These are phyloP conservation scores for Posidonia oceanica DNA, from an alignment of 116 monocot species.

Conservation along the genomic window DNA sequence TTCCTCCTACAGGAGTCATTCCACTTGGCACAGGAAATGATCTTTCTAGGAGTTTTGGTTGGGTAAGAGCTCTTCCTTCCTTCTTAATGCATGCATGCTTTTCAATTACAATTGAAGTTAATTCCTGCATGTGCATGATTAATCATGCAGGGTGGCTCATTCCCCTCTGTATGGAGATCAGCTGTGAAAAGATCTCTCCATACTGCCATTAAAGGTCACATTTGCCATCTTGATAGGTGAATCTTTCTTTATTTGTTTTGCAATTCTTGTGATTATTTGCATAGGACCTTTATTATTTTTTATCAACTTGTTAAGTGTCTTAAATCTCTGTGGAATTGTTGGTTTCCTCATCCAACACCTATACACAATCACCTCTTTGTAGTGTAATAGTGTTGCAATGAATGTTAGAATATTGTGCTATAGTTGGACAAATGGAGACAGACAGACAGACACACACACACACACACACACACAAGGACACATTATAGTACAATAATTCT, in stretches of 20 bases:
- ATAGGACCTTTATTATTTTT: background rate
- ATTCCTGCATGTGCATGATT: background rate
- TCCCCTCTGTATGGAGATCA: slow-evolving; percentile 86
- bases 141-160: slow-evolving; percentile 62
- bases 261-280: background rate
- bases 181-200: slow-evolving; percentile 55
- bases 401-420: too few relatives aligned
- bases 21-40: slow-evolving; percentile 98
- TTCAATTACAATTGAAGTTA: background rate
- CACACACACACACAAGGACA: too few relatives aligned
- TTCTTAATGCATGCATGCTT: background rate
- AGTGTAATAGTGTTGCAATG: too few relatives aligned
- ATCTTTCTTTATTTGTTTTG: background rate
- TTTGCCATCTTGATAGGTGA: slow-evolving; percentile 83
- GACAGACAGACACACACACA: too few relatives aligned
- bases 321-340: too few relatives aligned
- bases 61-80: slow-evolving; percentile 35
- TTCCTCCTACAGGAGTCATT: slow-evolving; percentile 82
- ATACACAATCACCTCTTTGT: too few relatives aligned
- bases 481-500: too few relatives aligned
- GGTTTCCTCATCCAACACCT: too few relatives aligned
- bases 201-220: slow-evolving; percentile 38
- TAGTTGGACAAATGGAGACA: too few relatives aligned
- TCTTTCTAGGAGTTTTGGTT: slow-evolving; percentile 92
- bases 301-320: slow-evolving; percentile 1